A percentile compares a stretch with the other conserved stretches of the same genome.
Evolutionary conservation across 257 asterid genomes (phyloP).

Genomic region (Solanum acaule): DNA sequence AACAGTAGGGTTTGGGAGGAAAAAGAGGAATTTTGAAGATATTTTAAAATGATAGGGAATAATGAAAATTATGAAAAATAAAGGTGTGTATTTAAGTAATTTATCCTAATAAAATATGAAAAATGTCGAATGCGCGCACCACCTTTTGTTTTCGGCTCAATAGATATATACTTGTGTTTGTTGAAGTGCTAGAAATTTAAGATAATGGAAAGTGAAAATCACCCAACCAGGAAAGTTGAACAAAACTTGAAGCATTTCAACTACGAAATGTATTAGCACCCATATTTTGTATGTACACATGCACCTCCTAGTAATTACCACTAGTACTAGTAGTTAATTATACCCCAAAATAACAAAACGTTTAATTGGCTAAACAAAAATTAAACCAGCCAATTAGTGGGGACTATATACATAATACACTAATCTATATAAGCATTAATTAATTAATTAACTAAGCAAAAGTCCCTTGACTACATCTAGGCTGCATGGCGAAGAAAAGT

Average conservation of each 20-base stretch:
- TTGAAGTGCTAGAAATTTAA: not conserved
- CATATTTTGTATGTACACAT: not conserved
- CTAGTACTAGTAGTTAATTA: not conserved
- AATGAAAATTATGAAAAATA: no score
- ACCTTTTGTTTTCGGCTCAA: no score
- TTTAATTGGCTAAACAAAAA: not conserved
- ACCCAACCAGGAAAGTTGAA: not conserved
- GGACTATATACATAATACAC: not conserved
- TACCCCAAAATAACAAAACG: not conserved
- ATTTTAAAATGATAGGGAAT: no score
- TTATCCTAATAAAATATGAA: no score
- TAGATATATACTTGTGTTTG: not conserved
- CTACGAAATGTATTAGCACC: not conserved
- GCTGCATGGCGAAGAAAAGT: not conserved
- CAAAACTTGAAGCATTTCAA: not conserved
- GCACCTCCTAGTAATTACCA: not conserved
- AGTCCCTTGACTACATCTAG: not conserved
- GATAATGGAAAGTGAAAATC: not conserved
- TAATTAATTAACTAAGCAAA: not conserved
- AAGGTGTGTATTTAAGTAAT: no score
- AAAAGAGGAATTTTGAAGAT: no score
- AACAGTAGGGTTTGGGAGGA: no score
- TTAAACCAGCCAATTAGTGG: not conserved
- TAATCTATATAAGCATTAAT: not conserved
- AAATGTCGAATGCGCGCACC: not conserved